Evolutionary conservation across 345 rosid genomes (phyloP), one percentile per base, ranked within the genome.

Genomic region (Brassica nigra): DNA sequence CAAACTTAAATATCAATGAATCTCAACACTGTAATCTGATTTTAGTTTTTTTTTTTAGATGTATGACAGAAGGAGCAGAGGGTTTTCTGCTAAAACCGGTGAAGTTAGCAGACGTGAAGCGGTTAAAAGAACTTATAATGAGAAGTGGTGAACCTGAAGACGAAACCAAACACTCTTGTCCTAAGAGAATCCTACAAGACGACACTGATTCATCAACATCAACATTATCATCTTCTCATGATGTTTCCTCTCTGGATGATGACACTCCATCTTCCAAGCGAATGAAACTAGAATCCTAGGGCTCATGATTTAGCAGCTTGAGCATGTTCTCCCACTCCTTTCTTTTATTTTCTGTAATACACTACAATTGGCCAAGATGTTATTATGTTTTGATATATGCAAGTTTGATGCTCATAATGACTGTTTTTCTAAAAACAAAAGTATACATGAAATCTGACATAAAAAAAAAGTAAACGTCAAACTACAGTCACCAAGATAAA

Each of bases 11-110:
- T 23, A 16, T 47, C 63, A 69, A 14, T 18, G 29, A 2, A 68
- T 47, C 37, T 10, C 2, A n/a, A n/a, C 33, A 10, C 4, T 36
- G n/a, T 49, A 1, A 37, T 55, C 66, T 71, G 14, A 65, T 18
- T 16, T 28, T 64, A 5, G 34, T 1, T 0, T 0, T 2, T 6
- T 7, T 6, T 9, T 58, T 61, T 79, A 92, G 94, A 70, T 92
- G 97, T 77, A 81, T 92, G 84, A 92, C 88, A 57, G 94, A 91
- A 87, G 97, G 97, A 34, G 98, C 94, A 27, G 97, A 91, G 84
- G 95, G 88, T 15, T 94, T 85, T 66, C n/a, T 94, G n/a, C 70
- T 92, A 8, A 94, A 94, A 86, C 98, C 98, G 0, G 94, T 94
- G 30, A 87, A 87, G 64, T 81, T 88, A 27, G 83, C 91, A 1